A percentile compares a stretch with the other conserved stretches of the same genome.
phyloP scores from a whole-genome alignment of 2,329 filamentous ascomycete species.

The Exophiala xenobiotica region DNA sequence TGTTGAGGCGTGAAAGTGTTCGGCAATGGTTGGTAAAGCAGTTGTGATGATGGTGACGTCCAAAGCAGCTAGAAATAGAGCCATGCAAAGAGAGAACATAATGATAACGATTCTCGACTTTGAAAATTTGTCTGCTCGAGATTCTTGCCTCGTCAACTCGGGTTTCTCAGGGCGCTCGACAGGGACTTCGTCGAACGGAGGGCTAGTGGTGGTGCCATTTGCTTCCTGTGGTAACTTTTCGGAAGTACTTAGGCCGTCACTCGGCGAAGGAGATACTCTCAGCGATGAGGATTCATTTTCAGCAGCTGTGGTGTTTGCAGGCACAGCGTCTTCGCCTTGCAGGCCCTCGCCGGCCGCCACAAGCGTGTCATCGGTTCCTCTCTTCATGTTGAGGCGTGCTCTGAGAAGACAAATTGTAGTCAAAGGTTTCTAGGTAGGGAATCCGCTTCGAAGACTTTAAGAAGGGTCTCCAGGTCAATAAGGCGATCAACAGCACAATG shows the following conservation, averaged over 20 bases:
- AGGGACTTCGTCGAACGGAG: neutral
- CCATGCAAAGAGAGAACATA: slow-evolving; percentile 49
- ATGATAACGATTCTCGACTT: slow-evolving; percentile 43
- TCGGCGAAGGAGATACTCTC: neutral
- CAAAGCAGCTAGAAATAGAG: slow-evolving; percentile 59
- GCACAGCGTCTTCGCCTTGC: neutral
- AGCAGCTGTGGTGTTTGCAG: neutral
- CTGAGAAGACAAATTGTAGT: too few species aligned
- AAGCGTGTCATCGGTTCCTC: neutral
- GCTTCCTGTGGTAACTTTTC: slow-evolving; percentile 12
- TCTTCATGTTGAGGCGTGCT: neutral
- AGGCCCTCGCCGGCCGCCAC: neutral
- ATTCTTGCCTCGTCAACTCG: slow-evolving; percentile 25
- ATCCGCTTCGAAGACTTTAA: too few species aligned
- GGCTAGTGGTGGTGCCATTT: neutral
- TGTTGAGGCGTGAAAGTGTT: slow-evolving; percentile 43
- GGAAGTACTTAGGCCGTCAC: slow-evolving; percentile 5
- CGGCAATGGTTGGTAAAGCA: slow-evolving; percentile 46
- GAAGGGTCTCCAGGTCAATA: too few species aligned
- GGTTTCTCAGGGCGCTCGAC: slow-evolving; percentile 5
- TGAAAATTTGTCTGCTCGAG: slow-evolving; percentile 40
- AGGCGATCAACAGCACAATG: too few species aligned
- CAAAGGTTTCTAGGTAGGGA: too few species aligned
- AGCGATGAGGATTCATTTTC: neutral
- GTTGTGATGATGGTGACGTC: slow-evolving; percentile 55